A percentile compares a stretch with the other conserved stretches of the same genome.
These are phyloP conservation scores for Lichenothelia convexa DNA, from an alignment of 495 filamentous ascomycete genomes.

Conservation along the genomic window DNA sequence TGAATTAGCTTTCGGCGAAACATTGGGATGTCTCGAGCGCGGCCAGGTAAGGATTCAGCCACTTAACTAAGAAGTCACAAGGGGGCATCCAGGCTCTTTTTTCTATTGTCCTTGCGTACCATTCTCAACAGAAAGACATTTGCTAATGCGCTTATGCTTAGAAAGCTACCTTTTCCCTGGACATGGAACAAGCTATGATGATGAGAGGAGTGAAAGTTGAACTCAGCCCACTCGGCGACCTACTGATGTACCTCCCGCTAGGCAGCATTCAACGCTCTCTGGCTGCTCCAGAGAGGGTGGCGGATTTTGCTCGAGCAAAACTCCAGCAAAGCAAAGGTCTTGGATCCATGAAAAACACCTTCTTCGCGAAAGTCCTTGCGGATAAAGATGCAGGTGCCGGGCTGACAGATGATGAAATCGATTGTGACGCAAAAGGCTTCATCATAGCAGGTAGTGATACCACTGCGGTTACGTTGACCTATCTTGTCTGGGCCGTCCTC, in stretches of 20 bases:
- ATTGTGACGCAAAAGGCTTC: conserved; percentile 24
- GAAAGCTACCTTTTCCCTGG: background rate
- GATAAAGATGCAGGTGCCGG: background rate
- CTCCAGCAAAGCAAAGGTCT: background rate
- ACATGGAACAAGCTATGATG: background rate
- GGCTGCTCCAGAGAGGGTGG: background rate
- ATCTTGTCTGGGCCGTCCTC: conserved; percentile 23
- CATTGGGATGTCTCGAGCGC: conserved; percentile 34
- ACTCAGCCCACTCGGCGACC: background rate
- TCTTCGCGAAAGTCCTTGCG: background rate
- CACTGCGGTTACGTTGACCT: conserved; percentile 28
- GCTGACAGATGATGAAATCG: conserved; percentile 24
- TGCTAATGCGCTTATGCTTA: background rate
- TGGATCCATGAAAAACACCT: background rate
- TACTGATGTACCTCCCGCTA: background rate
- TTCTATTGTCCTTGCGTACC: too few species aligned
- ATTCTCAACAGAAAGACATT: background rate
- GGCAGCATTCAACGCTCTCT: background rate
- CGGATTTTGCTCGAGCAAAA: background rate
- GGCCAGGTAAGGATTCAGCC: conserved; percentile 21
- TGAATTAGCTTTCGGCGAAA: conserved; percentile 40
- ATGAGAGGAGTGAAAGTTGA: background rate
- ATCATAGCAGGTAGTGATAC: conserved; percentile 35
- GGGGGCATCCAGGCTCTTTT: too few species aligned
- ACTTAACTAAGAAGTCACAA: background rate